phyloP scores from a whole-genome alignment of 345 rosid species.

The Kernera saxatilis region DNA sequence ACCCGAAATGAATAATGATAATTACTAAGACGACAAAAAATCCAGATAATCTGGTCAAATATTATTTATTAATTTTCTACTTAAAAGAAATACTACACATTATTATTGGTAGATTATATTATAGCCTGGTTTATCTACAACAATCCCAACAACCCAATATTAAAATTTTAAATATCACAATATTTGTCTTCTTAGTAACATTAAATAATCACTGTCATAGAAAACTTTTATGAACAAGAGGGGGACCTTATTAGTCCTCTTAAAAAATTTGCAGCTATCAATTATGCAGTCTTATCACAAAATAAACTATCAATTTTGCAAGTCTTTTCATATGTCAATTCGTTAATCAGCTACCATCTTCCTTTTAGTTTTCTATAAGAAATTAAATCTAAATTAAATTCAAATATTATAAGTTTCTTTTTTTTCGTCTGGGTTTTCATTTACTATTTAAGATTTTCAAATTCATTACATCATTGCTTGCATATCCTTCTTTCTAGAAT shows the following conservation, averaged over 20 bases:
- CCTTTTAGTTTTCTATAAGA: background rate
- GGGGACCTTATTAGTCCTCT: background rate
- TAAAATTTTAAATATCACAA: background rate
- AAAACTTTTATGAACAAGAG: background rate
- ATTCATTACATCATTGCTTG: constrained; percentile 19
- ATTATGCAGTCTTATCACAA: constrained; percentile 8
- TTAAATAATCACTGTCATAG: background rate
- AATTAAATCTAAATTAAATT: background rate
- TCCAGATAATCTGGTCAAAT: constrained; percentile 22
- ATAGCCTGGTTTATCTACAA: constrained; percentile 3
- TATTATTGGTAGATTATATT: background rate
- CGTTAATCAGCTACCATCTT: background rate
- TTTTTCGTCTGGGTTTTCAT: background rate
- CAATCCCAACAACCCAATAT: constrained; percentile 23
- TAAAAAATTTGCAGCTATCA: background rate
- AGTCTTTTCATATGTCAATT: constrained; percentile 9
- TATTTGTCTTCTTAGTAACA: background rate
- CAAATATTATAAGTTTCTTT: background rate
- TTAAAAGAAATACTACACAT: background rate
- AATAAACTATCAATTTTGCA: constrained; percentile 2
- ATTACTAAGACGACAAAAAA: constrained; percentile 10
- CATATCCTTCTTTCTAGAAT: constrained; percentile 7
- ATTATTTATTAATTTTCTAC: constrained; percentile 18
- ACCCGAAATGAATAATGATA: background rate
- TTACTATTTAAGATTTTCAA: background rate